Percentiles rank a stretch among this genome's conserved stretches.
phyloP scores from a whole-genome alignment of 768 basidiomycete species.

The Pisolithus microcarpus region DNA sequence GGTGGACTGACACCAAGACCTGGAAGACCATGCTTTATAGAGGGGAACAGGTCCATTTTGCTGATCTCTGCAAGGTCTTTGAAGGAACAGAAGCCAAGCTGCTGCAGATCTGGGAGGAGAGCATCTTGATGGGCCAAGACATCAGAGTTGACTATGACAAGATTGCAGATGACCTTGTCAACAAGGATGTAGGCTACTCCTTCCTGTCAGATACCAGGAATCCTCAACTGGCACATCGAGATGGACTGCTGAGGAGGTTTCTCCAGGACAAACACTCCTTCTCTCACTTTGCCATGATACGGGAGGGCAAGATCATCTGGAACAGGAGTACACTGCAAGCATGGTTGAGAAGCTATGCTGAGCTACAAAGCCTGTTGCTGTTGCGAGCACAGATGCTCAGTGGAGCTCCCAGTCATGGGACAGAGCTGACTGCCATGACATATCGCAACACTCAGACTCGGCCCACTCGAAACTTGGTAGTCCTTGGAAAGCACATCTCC shows the following conservation, averaged over 20 bases:
- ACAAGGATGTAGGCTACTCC: neutral
- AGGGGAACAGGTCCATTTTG: too few species aligned
- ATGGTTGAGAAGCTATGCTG: neutral
- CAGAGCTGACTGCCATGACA: neutral
- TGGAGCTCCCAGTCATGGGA: neutral
- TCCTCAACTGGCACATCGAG: neutral
- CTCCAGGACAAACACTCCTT: too few species aligned
- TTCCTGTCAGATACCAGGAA: neutral
- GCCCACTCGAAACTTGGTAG: neutral
- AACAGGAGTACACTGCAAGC: neutral
- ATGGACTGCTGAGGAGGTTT: neutral
- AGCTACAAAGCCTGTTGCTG: neutral
- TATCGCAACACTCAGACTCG: neutral
- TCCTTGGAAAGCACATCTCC: neutral
- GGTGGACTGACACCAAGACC: too few species aligned
- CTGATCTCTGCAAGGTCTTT: too few species aligned
- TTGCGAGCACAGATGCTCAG: neutral
- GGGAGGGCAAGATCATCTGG: neutral
- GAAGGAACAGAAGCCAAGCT: too few species aligned
- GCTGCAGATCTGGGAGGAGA: too few species aligned
- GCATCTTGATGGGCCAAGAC: too few species aligned
- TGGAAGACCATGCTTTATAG: too few species aligned
- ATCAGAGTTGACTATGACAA: neutral
- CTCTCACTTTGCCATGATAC: too few species aligned
- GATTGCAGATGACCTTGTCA: constrained; percentile 1